A percentile compares a stretch with the other conserved stretches of the same genome.
Conservation (phyloP, 2,329 filamentous ascomycete genomes). For the Colletotrichum sp. region DNA sequence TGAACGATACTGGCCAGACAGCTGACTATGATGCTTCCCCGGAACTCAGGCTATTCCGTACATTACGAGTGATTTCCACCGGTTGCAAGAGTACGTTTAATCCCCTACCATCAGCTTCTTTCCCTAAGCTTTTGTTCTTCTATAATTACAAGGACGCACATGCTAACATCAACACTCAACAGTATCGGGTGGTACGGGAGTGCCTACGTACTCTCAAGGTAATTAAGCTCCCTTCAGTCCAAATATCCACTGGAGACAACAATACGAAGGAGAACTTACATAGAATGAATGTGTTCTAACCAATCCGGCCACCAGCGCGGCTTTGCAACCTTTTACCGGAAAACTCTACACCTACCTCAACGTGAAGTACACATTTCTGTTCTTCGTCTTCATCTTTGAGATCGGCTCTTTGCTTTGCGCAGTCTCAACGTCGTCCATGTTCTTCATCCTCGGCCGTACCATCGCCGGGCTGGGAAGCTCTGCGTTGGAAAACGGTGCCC, state of each 20-base stretch:
- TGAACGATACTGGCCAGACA: not conserved
- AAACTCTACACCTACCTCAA: not conserved
- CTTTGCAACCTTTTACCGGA: not conserved
- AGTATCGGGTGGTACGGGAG: not conserved
- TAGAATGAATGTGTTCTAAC: not conserved
- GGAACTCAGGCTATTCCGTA: not conserved
- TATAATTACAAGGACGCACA: no score
- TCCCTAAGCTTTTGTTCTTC: no score
- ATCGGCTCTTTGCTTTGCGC: not conserved
- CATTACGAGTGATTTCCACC: not conserved
- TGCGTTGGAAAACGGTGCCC: not conserved
- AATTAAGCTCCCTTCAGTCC: accelerated
- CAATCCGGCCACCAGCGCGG: not conserved
- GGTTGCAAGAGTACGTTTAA: not conserved
- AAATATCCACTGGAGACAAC: accelerated
- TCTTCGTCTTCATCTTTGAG: not conserved
- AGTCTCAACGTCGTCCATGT: not conserved
- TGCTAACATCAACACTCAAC: not conserved
- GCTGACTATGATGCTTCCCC: not conserved
- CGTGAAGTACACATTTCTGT: not conserved
- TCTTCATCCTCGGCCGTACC: not conserved
- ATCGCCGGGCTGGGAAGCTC: not conserved
- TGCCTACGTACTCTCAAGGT: not conserved
- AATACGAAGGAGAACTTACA: accelerated
- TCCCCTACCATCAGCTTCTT: not conserved